Conservation (phyloP, 2,329 filamentous ascomycete species). For the Macroventuria anomochaeta region DNA sequence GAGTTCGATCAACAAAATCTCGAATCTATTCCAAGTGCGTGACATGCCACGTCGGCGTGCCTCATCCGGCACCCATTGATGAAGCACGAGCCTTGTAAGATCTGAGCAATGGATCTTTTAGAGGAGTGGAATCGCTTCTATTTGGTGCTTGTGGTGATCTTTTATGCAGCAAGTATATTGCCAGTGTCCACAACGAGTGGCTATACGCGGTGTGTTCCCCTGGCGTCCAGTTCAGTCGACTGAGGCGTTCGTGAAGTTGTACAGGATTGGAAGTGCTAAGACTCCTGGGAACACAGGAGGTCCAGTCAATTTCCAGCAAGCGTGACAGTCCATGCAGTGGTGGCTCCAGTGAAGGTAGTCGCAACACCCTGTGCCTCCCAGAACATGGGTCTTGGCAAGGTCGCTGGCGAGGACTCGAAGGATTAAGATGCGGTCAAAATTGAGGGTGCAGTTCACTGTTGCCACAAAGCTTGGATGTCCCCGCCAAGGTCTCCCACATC, state of each 20-base stretch:
- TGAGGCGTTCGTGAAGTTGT: background rate
- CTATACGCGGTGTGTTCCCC: background rate
- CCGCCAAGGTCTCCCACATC: background rate
- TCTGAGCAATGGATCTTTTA: background rate
- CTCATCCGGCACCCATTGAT: background rate
- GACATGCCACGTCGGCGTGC: background rate
- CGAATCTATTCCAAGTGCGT: background rate
- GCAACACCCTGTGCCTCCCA: background rate
- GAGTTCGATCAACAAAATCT: background rate
- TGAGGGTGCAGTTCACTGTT: background rate
- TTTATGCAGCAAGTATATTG: background rate
- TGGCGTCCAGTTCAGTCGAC: no score
- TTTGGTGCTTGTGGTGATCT: no score
- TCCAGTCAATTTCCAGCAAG: background rate
- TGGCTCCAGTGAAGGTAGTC: background rate
- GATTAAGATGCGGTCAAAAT: background rate
- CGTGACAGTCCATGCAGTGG: background rate
- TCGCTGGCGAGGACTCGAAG: background rate
- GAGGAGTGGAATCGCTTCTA: no score
- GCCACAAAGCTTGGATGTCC: background rate
- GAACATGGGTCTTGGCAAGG: background rate
- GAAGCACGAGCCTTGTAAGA: background rate
- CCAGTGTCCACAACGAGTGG: no score
- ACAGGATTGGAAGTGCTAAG: background rate
- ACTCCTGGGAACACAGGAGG: background rate